These are phyloP conservation scores for Silene vulgaris DNA, from an alignment of 179 eudicot genomes.

Conservation along the genomic window DNA sequence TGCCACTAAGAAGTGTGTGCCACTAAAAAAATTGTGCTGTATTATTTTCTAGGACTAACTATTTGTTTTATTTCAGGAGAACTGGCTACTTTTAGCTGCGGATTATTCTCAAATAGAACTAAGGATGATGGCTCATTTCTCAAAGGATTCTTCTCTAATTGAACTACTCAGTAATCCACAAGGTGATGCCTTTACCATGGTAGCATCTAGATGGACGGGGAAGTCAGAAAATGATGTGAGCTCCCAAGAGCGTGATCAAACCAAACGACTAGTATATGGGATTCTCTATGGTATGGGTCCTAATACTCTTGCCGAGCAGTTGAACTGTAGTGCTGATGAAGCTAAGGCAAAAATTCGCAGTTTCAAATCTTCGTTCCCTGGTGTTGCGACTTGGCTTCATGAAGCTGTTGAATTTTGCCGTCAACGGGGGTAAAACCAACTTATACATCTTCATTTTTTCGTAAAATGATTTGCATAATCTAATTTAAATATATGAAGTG, in stretches of 20 bases:
- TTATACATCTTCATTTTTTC: neutral
- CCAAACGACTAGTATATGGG: conserved; percentile 84
- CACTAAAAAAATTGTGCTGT: neutral
- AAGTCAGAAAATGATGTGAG: conserved; percentile 55
- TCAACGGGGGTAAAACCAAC: conserved; percentile 57
- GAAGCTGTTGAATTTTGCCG: conserved; percentile 77
- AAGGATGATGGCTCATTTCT: conserved; percentile 95
- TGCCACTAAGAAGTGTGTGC: neutral
- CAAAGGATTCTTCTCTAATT: conserved; percentile 63
- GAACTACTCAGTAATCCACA: conserved; percentile 63
- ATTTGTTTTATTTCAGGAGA: conserved; percentile 49
- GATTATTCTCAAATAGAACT: conserved; percentile 98
- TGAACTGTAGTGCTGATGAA: conserved; percentile 70
- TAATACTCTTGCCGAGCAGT: conserved; percentile 75
- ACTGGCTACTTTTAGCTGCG: conserved; percentile 87
- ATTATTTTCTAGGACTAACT: neutral
- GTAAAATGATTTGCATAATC: neutral
- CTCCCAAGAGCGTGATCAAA: conserved; percentile 83
- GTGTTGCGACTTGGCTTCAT: conserved; percentile 90
- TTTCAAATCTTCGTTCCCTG: conserved; percentile 77
- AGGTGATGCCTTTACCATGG: conserved; percentile 76
- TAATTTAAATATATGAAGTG: neutral
- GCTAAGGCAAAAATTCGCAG: conserved; percentile 69
- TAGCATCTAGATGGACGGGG: conserved; percentile 86
- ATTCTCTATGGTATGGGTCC: conserved; percentile 97